Conservation (phyloP, 495 filamentous ascomycete genomes). For the Hapsidospora chrysogenum region DNA sequence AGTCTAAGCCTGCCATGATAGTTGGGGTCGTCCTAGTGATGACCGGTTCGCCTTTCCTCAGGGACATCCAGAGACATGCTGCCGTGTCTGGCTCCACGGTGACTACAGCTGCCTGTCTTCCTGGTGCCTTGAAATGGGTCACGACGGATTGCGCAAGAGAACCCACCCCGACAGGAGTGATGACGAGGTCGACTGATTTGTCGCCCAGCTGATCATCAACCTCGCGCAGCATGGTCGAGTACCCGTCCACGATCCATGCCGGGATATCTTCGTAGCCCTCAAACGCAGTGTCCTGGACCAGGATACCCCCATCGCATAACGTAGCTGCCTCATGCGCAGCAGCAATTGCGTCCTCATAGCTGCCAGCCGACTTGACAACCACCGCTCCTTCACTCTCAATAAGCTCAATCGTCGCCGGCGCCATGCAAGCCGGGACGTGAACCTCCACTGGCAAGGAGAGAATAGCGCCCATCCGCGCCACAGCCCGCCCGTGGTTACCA, state of each 20-base stretch:
- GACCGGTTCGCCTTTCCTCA: slow-evolving; percentile 24
- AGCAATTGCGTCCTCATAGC: slow-evolving; percentile 43
- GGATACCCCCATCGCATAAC: slow-evolving; percentile 15
- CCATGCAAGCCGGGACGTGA: slow-evolving; percentile 39
- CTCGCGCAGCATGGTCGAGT: slow-evolving; percentile 50
- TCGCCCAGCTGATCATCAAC: slow-evolving; percentile 32
- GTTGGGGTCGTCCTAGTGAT: slow-evolving; percentile 30
- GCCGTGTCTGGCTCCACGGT: slow-evolving; percentile 50
- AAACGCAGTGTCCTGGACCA: slow-evolving; percentile 51
- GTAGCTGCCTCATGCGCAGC: slow-evolving; percentile 20
- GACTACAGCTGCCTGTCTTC: slow-evolving; percentile 20
- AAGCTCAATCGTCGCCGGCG: slow-evolving; percentile 26
- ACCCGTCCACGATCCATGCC: slow-evolving; percentile 57
- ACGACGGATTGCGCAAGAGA: slow-evolving; percentile 45
- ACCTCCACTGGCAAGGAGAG: slow-evolving; percentile 33
- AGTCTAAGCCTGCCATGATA: slow-evolving; percentile 55
- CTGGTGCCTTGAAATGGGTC: slow-evolving; percentile 34
- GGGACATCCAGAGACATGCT: slow-evolving; percentile 35
- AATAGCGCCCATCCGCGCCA: slow-evolving; percentile 43
- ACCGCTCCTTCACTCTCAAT: slow-evolving; percentile 42
- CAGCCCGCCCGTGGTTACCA: slow-evolving; percentile 58
- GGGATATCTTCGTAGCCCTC: slow-evolving; percentile 45
- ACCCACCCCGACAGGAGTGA: slow-evolving; percentile 42
- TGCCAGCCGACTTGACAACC: slow-evolving; percentile 32
- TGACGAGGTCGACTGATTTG: slow-evolving; percentile 25